Base-by-base conservation (phyloP, 306 rosid species). In the Trifolium pratense region DNA sequence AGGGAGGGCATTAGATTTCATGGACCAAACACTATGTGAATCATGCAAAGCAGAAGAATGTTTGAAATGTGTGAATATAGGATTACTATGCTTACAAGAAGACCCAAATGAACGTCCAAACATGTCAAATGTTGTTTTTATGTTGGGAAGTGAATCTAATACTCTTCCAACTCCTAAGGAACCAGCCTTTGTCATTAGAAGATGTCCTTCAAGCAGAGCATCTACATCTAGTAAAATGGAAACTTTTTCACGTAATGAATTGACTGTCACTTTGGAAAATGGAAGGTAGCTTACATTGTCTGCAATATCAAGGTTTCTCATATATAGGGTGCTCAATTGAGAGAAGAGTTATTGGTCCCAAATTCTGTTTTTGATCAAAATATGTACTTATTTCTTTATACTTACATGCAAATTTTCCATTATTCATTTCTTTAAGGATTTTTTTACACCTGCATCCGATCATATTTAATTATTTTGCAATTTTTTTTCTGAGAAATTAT, bases 181-280 rank as follows among this genome's bases (percentile, higher is more conserved):
- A 43, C 49, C 49, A 13, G 49, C 49, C n/a, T 43, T 43, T 43
- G 49, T 43, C 13, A 43, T 13, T 43, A 43, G 49, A 1, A 43
- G 97, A 76, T 88, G 87, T 80, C 91, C 86, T 74, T 90, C 96
- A 23, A 86, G 91, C 75, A 71, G 71, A 82, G 90, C 93, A 66
- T 88, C 96, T 56, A 75, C 93, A 45, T 83, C 87, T 9, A 83
- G 90, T 76, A 89, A 83, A 75, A 51, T 86, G 13, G 96, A 88
- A 88, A 84, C 86, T 15, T 86, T 78, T 76, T 91, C 93, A 14
- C 82, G 89, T n/a, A 91, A 91, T 72, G 91, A 76, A 60, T 71
- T 91, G 78, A 87, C 91, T 5, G 86, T 89, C 72, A 89, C 96
- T 34, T 77, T 89, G 75, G 84, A 89, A 77, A 45, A 76, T 45